Conservation (phyloP, 768 basidiomycete species). For the Hysterangium stoloniferum region DNA sequence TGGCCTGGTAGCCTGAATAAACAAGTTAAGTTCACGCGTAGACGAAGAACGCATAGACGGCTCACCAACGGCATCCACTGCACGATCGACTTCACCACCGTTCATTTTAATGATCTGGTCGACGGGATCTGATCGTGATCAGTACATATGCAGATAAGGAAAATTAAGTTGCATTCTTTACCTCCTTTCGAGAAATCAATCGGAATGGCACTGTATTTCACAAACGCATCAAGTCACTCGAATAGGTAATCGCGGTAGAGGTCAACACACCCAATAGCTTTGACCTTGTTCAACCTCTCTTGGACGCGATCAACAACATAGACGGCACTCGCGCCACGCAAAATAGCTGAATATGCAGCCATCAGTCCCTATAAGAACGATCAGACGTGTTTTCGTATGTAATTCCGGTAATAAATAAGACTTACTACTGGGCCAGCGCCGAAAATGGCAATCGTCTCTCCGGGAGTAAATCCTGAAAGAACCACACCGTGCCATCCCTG, state of each 20-base stretch:
- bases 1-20: conserved; percentile 45
- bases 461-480: conserved; percentile 38
- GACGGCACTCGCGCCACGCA: conserved; percentile 42
- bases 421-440: conserved; percentile 31
- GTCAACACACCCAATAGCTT: conserved; percentile 36
- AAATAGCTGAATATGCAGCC: conserved; percentile 47
- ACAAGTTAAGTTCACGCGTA: neutral
- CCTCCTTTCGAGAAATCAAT: conserved; percentile 32
- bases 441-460: conserved; percentile 46
- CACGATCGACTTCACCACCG: conserved; percentile 45
- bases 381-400: conserved; percentile 27
- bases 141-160: neutral
- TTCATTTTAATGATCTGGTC: conserved; percentile 38
- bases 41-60: neutral
- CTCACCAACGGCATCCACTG: conserved; percentile 35
- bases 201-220: conserved; percentile 22
- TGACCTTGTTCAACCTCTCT: conserved; percentile 44
- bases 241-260: neutral
- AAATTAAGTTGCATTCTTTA: neutral
- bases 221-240: neutral
- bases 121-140: conserved; percentile 29
- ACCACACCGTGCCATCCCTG: conserved; percentile 11
- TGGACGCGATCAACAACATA: conserved; percentile 51
- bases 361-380: conserved; percentile 33
- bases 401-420: neutral